Base-by-base conservation (phyloP, 106 monocot genomes). In the Phalaenopsis equestris region DNA sequence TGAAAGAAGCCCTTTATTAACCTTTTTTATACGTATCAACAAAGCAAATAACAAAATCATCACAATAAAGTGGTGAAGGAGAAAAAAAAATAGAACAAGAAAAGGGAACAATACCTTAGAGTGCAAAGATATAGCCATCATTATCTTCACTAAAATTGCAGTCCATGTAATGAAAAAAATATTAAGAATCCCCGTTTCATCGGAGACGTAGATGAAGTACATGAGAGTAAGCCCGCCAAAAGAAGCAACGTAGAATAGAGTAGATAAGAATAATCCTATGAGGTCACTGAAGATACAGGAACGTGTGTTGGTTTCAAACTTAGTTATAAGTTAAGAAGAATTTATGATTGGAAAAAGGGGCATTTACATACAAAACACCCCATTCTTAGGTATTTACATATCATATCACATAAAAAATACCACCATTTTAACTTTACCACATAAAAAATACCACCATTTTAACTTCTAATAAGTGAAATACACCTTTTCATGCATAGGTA, bases 91-190 rank as follows among this genome's bases (percentile, higher is more conserved):
- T 74, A 4, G 10, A 41, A 41, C 39, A 42, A 46, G 11, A 6
- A 30, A 56, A 12, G 41, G 23, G 68, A 77, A 61, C 2, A n/a
- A 72, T 93, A 93, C 93, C 89, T 91, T 89, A 16, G 90, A 83
- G 73, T 91, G 87, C 14, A 93, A 83, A 21, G 93, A 93, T 67
- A 84, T 89, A 42, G 77, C 49, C 91, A 91, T 87, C 91, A 91
- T 84, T 37, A 91, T 38, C 46, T 77, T 85, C 12, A 91, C 86
- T 81, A 93, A 75, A 79, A 91, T 77, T 41, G 86, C 82, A 12
- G 93, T 93, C 87, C 88, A 93, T 64, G 84, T 84, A 76, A 93
- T 91, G 61, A 87, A 85, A 86, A 90, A 89, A 64, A 91, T 84
- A 81, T 93, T 93, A 79, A 93, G 55, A 75, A 79, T 45, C 58